Evolutionary conservation across 2,329 filamentous ascomycete genomes (phyloP).

Genomic region (Anisogramma anomala): DNA sequence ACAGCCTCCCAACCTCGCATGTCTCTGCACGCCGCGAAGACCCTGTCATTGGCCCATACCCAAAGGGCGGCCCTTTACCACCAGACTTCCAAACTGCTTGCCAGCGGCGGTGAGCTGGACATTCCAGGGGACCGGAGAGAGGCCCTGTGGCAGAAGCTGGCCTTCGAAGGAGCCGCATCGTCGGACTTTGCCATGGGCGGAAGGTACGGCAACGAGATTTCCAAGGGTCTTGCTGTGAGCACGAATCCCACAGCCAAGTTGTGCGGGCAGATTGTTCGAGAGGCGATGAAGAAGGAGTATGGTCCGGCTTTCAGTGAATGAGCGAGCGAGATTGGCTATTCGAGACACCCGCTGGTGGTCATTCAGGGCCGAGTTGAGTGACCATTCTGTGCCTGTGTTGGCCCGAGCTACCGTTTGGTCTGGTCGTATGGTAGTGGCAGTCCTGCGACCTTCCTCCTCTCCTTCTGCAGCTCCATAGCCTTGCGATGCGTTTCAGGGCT

Average conservation of each 20-base stretch:
- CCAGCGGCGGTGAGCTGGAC: conserved; percentile 23
- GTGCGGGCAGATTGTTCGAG: conserved; percentile 56
- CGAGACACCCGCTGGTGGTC: no score
- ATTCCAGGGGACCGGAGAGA: conserved; percentile 32
- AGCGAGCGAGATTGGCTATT: no score
- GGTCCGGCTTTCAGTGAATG: conserved; percentile 31
- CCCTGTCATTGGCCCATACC: conserved; percentile 58
- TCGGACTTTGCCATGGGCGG: conserved; percentile 53
- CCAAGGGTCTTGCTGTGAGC: conserved; percentile 51
- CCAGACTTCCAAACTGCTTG: conserved; percentile 41
- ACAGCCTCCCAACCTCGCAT: conserved; percentile 37
- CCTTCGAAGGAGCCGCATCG: conserved; percentile 52
- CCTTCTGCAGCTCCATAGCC: no score
- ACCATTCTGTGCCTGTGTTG: no score
- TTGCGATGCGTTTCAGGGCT: no score
- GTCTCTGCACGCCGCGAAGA: conserved; percentile 52
- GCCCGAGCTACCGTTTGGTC: no score
- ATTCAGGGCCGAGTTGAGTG: no score
- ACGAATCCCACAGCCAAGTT: conserved; percentile 59
- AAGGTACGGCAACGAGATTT: conserved; percentile 53
- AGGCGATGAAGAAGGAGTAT: conserved; percentile 60
- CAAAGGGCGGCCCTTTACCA: conserved; percentile 58
- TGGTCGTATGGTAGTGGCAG: neutral
- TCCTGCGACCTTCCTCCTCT: no score
- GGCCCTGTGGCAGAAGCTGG: conserved; percentile 36